Evolutionary conservation across 1,284 basidiomycete genomes (phyloP), one percentile per base, ranked within the genome.

Genomic region (Volvariella volvacea): DNA sequence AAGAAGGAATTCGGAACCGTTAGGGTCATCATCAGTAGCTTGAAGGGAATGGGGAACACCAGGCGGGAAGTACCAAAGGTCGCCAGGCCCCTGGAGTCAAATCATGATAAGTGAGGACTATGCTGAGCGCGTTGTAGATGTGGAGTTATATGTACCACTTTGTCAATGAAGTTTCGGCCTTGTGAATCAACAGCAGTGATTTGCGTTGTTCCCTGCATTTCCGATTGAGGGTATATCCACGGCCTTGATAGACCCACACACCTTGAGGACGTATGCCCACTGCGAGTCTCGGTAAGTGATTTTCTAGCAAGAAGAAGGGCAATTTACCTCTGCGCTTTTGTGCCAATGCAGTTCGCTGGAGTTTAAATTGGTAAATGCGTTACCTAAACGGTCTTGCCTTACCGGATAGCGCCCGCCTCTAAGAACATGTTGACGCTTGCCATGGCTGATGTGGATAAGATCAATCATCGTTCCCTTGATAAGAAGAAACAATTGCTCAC

Each of bases 261-360:
- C 78, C 56, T 73, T 78, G 36, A 85, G 54, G 16, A 85, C 70
- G 48, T 83, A 85, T 1, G 77, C 78, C 83, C 81, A 85, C 74
- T 80, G 36, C 20, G 31, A 12, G 32, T 43, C 51, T 47, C 16
- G 30, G 9, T 9, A 31, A n/a, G 9, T 31, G 9, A n/a, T 50
- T 28, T 20, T 22, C 34, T 21, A n/a, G 31, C 9, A 44, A 44
- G 15, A 15, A 20, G n/a, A 34, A 22, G n/a, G 31, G 32, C 48
- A 8, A 10, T 8, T 8, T 58, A 78, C 78, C 67, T 88, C 85
- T 22, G 76, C 67, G 2, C 76, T 78, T 45, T 69, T 75, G 57
- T 88, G 83, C 83, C 84, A 86, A 55, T 87, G 84, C 21, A 87
- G 67, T 58, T 88, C 83, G 15, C 83, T 81, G 48, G 43, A n/a